Conservation (phyloP, 2,329 filamentous ascomycete species). For the Tolypocladium inflatum region DNA sequence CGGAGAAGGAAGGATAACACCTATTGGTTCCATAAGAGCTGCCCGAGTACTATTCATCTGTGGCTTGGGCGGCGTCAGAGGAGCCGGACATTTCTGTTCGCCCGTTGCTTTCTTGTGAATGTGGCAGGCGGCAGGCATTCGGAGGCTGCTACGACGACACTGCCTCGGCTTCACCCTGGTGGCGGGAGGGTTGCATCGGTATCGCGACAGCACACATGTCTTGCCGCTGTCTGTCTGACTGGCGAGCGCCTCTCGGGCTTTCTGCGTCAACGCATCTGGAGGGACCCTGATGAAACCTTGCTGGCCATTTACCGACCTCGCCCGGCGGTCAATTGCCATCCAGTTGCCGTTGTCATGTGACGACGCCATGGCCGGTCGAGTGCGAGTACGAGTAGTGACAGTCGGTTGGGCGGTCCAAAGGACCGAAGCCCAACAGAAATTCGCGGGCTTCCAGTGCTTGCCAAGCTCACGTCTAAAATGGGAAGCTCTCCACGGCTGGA, state of each 20-base stretch:
- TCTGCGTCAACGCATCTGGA: not conserved
- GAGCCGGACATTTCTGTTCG: constrained; percentile 22
- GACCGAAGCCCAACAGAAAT: not conserved
- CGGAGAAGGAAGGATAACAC: constrained; percentile 36
- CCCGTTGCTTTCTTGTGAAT: not conserved
- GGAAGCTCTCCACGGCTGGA: not conserved
- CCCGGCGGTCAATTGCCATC: not conserved
- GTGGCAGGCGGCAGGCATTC: not conserved
- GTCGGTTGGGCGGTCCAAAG: not conserved
- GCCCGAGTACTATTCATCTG: constrained; percentile 36
- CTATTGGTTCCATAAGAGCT: constrained; percentile 46
- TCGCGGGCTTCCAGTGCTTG: no score
- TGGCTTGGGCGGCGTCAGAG: constrained; percentile 34
- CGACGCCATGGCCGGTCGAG: not conserved
- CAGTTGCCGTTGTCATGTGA: not conserved
- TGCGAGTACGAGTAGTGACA: not conserved
- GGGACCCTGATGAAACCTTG: not conserved
- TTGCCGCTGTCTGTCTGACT: not conserved
- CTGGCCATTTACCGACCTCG: not conserved
- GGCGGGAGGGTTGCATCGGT: not conserved
- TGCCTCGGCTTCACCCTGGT: not conserved
- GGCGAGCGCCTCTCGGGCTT: not conserved
- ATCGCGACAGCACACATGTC: not conserved
- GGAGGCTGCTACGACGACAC: not conserved
- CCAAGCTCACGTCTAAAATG: not conserved